Conservation (phyloP, 352 stramenopile genomes). For the Blastocystis sp. region DNA sequence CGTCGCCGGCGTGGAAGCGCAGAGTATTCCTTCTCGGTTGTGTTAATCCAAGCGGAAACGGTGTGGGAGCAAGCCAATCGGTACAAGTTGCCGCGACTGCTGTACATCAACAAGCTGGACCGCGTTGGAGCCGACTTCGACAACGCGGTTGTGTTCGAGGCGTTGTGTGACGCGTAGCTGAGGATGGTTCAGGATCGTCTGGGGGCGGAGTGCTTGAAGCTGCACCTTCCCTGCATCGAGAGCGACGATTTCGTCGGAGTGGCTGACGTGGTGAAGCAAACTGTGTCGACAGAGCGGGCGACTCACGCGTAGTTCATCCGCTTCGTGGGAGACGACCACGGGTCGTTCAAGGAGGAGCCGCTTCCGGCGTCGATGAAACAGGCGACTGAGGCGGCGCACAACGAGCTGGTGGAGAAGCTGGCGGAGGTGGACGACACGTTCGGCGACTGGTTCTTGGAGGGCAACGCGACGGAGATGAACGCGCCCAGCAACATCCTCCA, state of each 20-base stretch:
- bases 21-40: conserved; percentile 76
- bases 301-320: not conserved
- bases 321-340: not conserved
- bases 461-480: not conserved
- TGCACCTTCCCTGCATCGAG: conserved; percentile 34
- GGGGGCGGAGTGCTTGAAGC: not conserved
- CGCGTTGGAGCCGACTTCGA: conserved; percentile 88
- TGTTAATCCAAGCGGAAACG: conserved; percentile 79
- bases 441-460: conserved; percentile 90
- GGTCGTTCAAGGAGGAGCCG: not conserved
- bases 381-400: conserved; percentile 90
- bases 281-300: too few relatives aligned
- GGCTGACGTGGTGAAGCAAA: conserved; percentile 16
- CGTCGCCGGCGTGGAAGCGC: conserved; percentile 92
- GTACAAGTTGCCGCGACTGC: conserved; percentile 95
- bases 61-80: conserved; percentile 89
- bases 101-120: conserved; percentile 99
- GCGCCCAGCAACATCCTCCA: not conserved
- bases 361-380: conserved; percentile 84
- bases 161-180: conserved; percentile 76
- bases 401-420: conserved; percentile 87
- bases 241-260: conserved; percentile 8
- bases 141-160: conserved; percentile 75
- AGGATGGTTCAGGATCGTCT: conserved; percentile 81
- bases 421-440: conserved; percentile 97